Evolutionary conservation across 2,329 filamentous ascomycete species (phyloP), one percentile per base, ranked within the genome.

Genomic region (Coniochaeta sp.): DNA sequence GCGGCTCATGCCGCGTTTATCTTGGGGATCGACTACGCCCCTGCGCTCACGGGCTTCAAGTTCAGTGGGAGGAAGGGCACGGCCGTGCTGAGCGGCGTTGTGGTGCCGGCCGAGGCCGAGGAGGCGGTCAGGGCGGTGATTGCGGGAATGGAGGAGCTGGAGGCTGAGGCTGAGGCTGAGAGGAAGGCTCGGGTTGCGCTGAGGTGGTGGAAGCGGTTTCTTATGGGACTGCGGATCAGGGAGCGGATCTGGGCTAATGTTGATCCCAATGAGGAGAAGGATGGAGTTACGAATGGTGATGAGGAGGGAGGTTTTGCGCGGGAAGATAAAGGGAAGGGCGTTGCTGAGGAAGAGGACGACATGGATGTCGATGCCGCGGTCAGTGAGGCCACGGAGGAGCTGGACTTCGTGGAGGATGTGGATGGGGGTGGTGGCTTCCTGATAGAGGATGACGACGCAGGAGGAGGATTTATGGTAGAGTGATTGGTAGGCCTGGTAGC

Each of bases 11-110:
- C 93, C 1, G 91, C 92, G 0, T 85, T 83, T 60, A 75, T 93
- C 1, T 73, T 97, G 1, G 87, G 87, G 0, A 81, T 98, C 19
- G 92, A 98, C 73, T 96, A 89, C 71, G 91, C 91, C 2, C 91
- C 93, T 34, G 95, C 95, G 0, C 85, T 99, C 5, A 95, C 89
- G 0, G 93, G 93, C 0, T 99, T 98, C 68, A 81, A 88, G 40
- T 99, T 98, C 75, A 88, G 86, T 69, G 92, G 92, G 0, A 85
- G 91, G 2, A 87, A 91, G 60, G 93, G 93, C 17, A 97, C 91
- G 2, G 92, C 95, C 1, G 82, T 97, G 2, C 75, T 95, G 2
- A 82, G 85, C 40, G 95, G 95, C 1, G 83, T 89, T 1, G 86
- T 99, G 0, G 85, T 96, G 1, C 88, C 92, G 0, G 71, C 74